Evolutionary conservation across 2,329 filamentous ascomycete genomes (phyloP), one percentile per base, ranked within the genome.

Genomic region (Sporothrix brunneoviolacea): DNA sequence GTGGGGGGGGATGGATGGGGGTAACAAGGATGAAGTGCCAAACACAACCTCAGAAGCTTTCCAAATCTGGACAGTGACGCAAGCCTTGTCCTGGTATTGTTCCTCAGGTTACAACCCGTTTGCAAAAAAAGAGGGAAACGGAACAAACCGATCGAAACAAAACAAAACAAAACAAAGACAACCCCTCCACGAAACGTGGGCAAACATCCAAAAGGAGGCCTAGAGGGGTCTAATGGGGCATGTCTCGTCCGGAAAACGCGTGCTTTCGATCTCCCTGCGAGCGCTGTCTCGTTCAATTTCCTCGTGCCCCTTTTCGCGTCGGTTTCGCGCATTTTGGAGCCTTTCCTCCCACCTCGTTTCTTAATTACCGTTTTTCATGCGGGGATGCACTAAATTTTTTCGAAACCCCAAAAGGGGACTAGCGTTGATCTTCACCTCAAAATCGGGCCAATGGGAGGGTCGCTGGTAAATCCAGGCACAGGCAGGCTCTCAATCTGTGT

Each of bases 231-330:
- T 46, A 46, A 37, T 36, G 33, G 30, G 44, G 35, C 36, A 30
- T 47, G 10, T 47, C 19, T 39, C 22, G 33, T 39, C 35, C 27
- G 22, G n/a, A 38, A 47, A 33, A 16, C 44, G 44, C 35, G 16
- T 36, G 16, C 30, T 42, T 19, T 28, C n/a, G 28, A 9, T 27
- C 35, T n/a, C n/a, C n/a, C n/a, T n/a, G n/a, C n/a, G n/a, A n/a
- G n/a, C n/a, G n/a, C n/a, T n/a, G n/a, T n/a, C n/a, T n/a, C n/a
- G n/a, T 19, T 47, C 28, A 38, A 22, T 33, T 39, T 48, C 24
- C 28, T 22, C 35, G 22, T 12, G 35, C 28, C 45, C 36, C 36
- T 48, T 48, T 48, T 48, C 45, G 45, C 45, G 45, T 48, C 27
- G 13, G 12, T 48, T 48, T 48, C 45, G 45, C 45, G 45, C 16